Conservation (phyloP, 2,329 filamentous ascomycete species). For the Elsinoe batatas region DNA sequence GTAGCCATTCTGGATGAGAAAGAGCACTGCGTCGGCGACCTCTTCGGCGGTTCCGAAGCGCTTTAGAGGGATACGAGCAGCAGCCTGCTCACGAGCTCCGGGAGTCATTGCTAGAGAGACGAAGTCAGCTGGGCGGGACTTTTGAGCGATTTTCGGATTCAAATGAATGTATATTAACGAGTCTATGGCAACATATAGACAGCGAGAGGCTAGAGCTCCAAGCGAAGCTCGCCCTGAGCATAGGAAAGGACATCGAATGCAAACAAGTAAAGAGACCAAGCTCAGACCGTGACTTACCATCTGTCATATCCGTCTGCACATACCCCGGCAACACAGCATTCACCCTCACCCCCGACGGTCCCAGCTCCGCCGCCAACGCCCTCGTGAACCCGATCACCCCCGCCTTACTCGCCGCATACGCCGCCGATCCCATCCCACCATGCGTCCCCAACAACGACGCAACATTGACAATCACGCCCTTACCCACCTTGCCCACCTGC, state of each 20-base stretch:
- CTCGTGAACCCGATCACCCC: slow-evolving; percentile 18
- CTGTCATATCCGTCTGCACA: slow-evolving; percentile 20
- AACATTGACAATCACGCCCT: slow-evolving; percentile 70
- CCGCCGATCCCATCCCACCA: slow-evolving; percentile 53
- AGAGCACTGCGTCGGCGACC: slow-evolving; percentile 42
- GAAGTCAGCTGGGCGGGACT: slow-evolving; percentile 27
- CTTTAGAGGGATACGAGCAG: slow-evolving; percentile 32
- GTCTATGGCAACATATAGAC: not conserved
- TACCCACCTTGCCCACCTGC: slow-evolving; percentile 54
- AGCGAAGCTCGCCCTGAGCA: not conserved
- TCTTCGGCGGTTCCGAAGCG: slow-evolving; percentile 38
- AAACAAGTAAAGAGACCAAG: not conserved
- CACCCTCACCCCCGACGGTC: slow-evolving; percentile 54
- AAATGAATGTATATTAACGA: slow-evolving; percentile 9
- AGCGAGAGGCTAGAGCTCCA: not conserved
- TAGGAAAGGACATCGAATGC: not conserved
- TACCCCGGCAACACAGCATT: slow-evolving; percentile 39
- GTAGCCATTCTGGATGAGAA: slow-evolving; percentile 58
- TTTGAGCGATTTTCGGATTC: not conserved
- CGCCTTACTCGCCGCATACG: slow-evolving; percentile 31
- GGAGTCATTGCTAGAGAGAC: slow-evolving; percentile 34
- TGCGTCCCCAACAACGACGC: slow-evolving; percentile 64
- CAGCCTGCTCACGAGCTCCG: slow-evolving; percentile 33
- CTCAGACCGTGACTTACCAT: slow-evolving; percentile 10
- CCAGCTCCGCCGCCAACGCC: slow-evolving; percentile 22